Base-by-base conservation (phyloP, 805 yeast species). In the Zygoascus flipseniorum region DNA sequence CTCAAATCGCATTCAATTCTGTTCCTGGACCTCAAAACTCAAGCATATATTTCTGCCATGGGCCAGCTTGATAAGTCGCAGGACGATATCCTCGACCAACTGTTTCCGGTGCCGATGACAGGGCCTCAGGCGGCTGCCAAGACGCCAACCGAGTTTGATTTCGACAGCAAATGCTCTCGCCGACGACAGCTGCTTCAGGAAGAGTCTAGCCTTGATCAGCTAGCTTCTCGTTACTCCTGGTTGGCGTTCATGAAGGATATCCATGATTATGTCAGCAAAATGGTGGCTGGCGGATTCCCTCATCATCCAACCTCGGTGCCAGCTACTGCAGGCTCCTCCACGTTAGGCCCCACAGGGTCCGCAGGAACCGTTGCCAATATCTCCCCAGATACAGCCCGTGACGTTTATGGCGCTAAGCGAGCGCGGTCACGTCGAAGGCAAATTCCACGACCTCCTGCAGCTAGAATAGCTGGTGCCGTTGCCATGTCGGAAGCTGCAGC, bases 41-140 rank as follows among this genome's bases (percentile, higher is more conserved):
- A 93, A 68, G 96, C 97, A 0, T 93, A 82, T 64, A 89, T 93
- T 19, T 84, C 97, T 0, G 96, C 95, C 0, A 68, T 90, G 55
- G 87, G 85, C 11, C 68, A 67, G 47, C 76, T 76, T 10, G 80
- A 81, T 52, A 73, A 85, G 58, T 72, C 85, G 1, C 77, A 80
- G 56, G 77, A 76, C 53, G 90, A 84, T 45, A 78, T 88, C 10
- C 71, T 90, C 58, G 81, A 85, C 51, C 87, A 83, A 60, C 76
- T 90, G 47, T 86, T 92, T 60, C 95, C 97, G 0, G 68, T 68
- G 4, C 75, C 82, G 59, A 61, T 89, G 61, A 82, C 79, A 44
- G 28, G 28, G 28, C 28, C 28, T 4, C 54, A 60, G 50, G 44
- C 63, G 3, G 53, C 59, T 55, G 55, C 72, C 35, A 47, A 66